Evolutionary conservation across 2,329 filamentous ascomycete species (phyloP).

Genomic region (Epichloe scottii): DNA sequence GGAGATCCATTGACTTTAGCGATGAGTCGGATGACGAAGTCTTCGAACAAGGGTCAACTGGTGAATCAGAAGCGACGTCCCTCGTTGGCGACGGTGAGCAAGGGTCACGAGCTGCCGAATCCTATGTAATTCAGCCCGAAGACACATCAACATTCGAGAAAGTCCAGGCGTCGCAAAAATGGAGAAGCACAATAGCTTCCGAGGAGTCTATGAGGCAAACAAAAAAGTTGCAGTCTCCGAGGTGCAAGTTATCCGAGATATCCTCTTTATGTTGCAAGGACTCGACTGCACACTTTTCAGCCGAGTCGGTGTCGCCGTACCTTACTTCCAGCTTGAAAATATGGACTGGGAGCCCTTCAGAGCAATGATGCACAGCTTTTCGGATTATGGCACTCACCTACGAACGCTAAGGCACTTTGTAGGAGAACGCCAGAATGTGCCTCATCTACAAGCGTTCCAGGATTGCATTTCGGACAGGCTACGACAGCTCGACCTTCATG

Average conservation of each 20-base stretch:
- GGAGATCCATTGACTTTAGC: slow-evolving; percentile 57
- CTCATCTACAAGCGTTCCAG: slow-evolving; percentile 60
- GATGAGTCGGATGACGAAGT: slow-evolving; percentile 48
- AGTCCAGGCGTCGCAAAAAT: slow-evolving; percentile 22
- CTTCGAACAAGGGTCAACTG: slow-evolving; percentile 21
- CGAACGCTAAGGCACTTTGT: slow-evolving; percentile 32
- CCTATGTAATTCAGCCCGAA: slow-evolving; percentile 23
- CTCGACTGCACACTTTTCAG: slow-evolving; percentile 62
- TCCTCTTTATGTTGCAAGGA: slow-evolving; percentile 75
- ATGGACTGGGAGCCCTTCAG: slow-evolving; percentile 38
- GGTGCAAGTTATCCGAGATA: slow-evolving; percentile 60
- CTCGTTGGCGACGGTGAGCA: slow-evolving; percentile 19
- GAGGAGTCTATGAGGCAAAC: slow-evolving; percentile 20
- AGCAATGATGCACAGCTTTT: slow-evolving; percentile 33
- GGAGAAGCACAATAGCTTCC: slow-evolving; percentile 22
- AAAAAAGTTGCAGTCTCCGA: slow-evolving; percentile 48
- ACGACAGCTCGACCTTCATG: slow-evolving; percentile 39
- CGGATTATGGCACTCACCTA: slow-evolving; percentile 34
- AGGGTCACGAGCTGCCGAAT: slow-evolving; percentile 14
- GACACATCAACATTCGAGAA: slow-evolving; percentile 19
- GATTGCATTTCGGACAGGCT: slow-evolving; percentile 48
- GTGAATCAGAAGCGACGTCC: slow-evolving; percentile 23
- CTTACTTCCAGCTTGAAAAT: slow-evolving; percentile 33
- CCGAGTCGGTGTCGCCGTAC: slow-evolving; percentile 23
- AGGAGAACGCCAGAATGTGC: slow-evolving; percentile 31